These are phyloP conservation scores for Aegilops speltoides DNA, from an alignment of 176 grass and related monocot genomes.

Conservation along the genomic window DNA sequence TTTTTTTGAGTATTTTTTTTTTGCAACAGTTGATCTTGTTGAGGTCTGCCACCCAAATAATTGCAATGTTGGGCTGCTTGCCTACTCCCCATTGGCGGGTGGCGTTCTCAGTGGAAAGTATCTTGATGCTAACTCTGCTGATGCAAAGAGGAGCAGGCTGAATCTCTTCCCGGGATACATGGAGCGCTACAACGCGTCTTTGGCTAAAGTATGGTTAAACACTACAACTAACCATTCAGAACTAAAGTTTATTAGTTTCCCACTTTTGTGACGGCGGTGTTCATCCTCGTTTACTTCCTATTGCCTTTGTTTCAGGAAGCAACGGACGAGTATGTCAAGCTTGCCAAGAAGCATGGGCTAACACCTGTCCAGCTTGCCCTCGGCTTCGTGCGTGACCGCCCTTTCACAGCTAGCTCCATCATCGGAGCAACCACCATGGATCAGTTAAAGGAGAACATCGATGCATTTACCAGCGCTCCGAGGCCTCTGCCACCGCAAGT, in stretches of 20 bases:
- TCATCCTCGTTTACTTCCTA: background rate
- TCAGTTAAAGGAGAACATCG: constrained; percentile 78
- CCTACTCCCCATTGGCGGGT: constrained; percentile 83
- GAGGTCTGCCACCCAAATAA: constrained; percentile 94
- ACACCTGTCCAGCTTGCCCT: constrained; percentile 79
- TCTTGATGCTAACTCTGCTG: constrained; percentile 47
- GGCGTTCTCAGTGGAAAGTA: constrained; percentile 94
- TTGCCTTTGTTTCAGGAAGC: constrained; percentile 53
- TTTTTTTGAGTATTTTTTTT: too few species aligned
- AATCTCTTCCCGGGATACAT: constrained; percentile 92
- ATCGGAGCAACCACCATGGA: constrained; percentile 83
- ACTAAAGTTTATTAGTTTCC: background rate
- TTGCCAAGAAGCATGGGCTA: constrained; percentile 72
- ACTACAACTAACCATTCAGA: background rate
- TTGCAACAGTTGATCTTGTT: constrained; percentile 93
- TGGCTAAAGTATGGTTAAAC: constrained; percentile 69
- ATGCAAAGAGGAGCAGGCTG: constrained; percentile 59
- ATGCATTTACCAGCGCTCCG: constrained; percentile 57
- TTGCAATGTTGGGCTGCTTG: constrained; percentile 81
- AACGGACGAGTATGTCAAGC: constrained; percentile 55
- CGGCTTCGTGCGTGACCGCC: constrained; percentile 69
- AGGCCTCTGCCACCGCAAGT: constrained; percentile 61
- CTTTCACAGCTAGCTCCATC: constrained; percentile 73
- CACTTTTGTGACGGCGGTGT: background rate
- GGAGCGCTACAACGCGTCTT: constrained; percentile 74